These are phyloP conservation scores for Sindora glabra DNA, from an alignment of 306 rosid genomes.

Conservation along the genomic window DNA sequence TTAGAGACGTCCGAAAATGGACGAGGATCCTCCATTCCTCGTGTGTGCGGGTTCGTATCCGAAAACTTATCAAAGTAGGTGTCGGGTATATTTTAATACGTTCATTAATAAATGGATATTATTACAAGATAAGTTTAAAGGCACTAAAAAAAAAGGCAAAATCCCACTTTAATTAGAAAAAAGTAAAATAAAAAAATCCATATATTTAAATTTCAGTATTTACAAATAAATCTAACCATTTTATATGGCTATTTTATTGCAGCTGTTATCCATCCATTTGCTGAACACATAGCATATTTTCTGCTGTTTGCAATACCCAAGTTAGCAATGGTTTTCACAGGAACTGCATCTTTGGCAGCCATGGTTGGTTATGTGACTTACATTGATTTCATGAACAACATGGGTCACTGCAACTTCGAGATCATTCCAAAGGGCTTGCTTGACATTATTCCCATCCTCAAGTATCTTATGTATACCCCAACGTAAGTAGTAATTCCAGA, in stretches of 20 bases:
- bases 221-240: background rate
- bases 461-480: slow-evolving; percentile 42
- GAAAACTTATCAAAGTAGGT: too few species aligned
- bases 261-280: slow-evolving; percentile 45
- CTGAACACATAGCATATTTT: slow-evolving; percentile 29
- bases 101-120: too few species aligned
- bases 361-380: slow-evolving; percentile 2
- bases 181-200: background rate
- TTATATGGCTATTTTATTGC: background rate
- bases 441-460: slow-evolving; percentile 32
- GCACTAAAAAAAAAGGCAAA: too few species aligned
- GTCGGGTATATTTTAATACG: too few species aligned
- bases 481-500: slow-evolving; percentile 35
- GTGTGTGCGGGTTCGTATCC: too few species aligned
- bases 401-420: slow-evolving; percentile 58
- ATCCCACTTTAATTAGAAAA: too few species aligned
- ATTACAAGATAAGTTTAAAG: too few species aligned
- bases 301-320: slow-evolving; percentile 21
- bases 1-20: too few species aligned
- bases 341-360: slow-evolving; percentile 18
- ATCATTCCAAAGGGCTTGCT: slow-evolving; percentile 26
- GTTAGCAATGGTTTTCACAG: background rate
- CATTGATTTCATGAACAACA: slow-evolving; percentile 49
- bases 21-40: too few species aligned
- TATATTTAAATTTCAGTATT: background rate